A percentile compares a stretch with the other conserved stretches of the same genome.
Conservation (phyloP, 257 asterid species). For the Solanum commersonii region DNA sequence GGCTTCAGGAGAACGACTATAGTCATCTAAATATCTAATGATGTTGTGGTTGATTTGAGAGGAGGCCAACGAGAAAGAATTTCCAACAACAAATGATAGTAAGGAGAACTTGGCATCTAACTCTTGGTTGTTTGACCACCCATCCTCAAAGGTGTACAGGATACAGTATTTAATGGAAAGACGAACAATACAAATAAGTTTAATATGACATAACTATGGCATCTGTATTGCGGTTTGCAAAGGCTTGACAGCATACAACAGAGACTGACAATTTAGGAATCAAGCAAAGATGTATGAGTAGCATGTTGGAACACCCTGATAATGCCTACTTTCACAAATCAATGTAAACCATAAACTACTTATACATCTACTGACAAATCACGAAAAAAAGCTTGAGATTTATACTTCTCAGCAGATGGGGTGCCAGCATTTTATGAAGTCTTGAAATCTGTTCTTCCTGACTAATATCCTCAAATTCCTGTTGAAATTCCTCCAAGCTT, state of each 20-base stretch:
- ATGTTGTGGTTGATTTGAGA: background rate
- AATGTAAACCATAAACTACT: background rate
- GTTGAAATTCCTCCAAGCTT: slow-evolving; percentile 88
- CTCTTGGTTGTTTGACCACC: background rate
- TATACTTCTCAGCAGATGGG: slow-evolving; percentile 93
- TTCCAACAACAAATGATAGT: background rate
- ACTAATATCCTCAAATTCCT: slow-evolving; percentile 92
- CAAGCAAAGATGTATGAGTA: background rate
- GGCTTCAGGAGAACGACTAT: background rate
- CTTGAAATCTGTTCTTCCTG: slow-evolving; percentile 95
- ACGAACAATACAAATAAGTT: background rate
- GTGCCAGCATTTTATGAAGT: slow-evolving; percentile 95
- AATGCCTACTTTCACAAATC: background rate
- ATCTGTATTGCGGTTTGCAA: background rate
- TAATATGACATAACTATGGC: background rate
- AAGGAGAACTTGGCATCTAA: background rate
- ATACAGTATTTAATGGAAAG: background rate
- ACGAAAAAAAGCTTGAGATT: slow-evolving; percentile 5
- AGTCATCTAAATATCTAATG: background rate
- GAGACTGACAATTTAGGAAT: background rate
- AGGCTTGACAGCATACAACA: background rate
- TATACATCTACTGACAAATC: background rate
- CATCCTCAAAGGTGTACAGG: background rate
- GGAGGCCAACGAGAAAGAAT: background rate
- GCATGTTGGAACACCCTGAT: background rate